Conservation (phyloP, 2,329 filamentous ascomycete genomes). For the Lasiodiplodia gonubiensis region DNA sequence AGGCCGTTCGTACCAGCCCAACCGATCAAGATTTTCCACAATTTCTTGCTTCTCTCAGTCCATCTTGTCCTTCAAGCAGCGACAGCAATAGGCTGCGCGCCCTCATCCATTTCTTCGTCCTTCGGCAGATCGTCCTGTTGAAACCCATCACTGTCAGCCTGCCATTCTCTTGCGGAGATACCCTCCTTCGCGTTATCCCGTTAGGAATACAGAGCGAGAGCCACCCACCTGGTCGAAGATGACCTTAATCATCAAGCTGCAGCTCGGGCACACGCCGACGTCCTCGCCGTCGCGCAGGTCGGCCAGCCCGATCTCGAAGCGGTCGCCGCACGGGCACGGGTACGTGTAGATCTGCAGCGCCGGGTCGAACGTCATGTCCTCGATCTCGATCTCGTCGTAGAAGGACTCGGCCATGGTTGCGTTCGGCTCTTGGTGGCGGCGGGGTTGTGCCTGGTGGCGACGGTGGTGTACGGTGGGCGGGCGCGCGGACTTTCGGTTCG, state of each 20-base stretch:
- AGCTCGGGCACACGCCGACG: constrained; percentile 96
- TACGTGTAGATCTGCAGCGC: constrained; percentile 89
- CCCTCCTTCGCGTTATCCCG: not conserved
- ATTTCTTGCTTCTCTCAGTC: not conserved
- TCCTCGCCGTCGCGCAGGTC: constrained; percentile 89
- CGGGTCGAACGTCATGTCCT: constrained; percentile 92
- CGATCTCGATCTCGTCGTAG: constrained; percentile 97
- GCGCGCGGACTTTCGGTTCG: not conserved
- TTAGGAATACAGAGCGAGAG: no score
- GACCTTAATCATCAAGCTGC: constrained; percentile 93
- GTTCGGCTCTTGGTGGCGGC: not conserved
- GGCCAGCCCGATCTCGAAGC: constrained; percentile 86
- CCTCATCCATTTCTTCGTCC: constrained; percentile 43
- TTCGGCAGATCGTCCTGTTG: constrained; percentile 58
- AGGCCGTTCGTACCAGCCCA: not conserved
- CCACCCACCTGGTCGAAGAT: constrained; percentile 81
- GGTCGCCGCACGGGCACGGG: constrained; percentile 95
- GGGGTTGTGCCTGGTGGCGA: not conserved
- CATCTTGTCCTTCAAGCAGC: constrained; percentile 38
- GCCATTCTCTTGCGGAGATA: not conserved
- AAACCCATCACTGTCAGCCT: not conserved
- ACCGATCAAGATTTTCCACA: not conserved
- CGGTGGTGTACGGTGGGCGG: not conserved
- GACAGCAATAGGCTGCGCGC: constrained; percentile 44
- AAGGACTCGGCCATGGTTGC: constrained; percentile 64